Evolutionary conservation across 768 basidiomycete genomes (phyloP), one percentile per base, ranked within the genome.

Genomic region (Dacryopinax spathularia): DNA sequence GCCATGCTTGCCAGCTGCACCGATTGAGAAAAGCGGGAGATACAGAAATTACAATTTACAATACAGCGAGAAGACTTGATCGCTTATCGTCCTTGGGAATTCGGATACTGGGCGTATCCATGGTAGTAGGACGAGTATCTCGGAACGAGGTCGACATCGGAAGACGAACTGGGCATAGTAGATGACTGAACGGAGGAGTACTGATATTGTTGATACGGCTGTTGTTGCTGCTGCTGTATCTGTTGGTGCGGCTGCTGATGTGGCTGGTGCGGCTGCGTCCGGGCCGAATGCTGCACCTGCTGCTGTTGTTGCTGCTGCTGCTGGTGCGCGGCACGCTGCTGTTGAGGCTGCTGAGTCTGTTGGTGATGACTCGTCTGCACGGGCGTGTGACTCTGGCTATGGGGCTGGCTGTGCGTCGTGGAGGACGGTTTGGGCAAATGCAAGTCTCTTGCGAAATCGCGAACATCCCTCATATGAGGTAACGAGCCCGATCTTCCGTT

Each of bases 361-460:
- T n/a, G n/a, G n/a, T n/a, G n/a, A n/a, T n/a, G n/a, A n/a, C n/a
- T n/a, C 48, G 15, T 29, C 48, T 56, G 48, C 48, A 56, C 48
- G 9, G 48, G 48, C 48, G 48, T 56, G 25, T 56, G 48, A 29
- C 48, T 31, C 29, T 56, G 48, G 48, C 48, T 56, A 56, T 56
- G 48, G 13, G 48, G 31, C 48, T 56, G 48, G 18, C 18, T 22
- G 25, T 56, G 48, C 6, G 48, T 56, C 10, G 48, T 13, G 13
- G 48, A 9, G 18, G 48, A 29, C 48, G 48, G n/a, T n/a, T n/a
- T 56, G 48, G 48, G 48, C 25, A 56, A 18, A 22, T 56, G 48
- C 25, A 56, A 27, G 5, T 56, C 48, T 29, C 48, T 13, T 3
- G 13, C 22, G 31, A 56, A 56, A 20, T 56, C 48, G 6, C 48